phyloP scores from a whole-genome alignment of 257 asterid species.

The Oldenlandia corymbosa region DNA sequence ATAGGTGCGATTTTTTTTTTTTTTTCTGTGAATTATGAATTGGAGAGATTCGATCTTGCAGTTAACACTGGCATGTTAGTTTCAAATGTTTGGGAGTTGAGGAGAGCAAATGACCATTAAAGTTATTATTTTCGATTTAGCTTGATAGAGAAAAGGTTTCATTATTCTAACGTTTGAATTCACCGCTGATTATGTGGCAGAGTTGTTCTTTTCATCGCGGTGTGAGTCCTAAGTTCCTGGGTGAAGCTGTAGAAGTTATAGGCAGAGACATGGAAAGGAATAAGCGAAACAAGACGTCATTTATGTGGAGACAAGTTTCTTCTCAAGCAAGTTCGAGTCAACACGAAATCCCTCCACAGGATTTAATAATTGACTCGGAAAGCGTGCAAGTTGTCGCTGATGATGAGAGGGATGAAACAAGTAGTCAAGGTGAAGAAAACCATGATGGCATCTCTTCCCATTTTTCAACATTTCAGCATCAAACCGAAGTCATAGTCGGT shows the following conservation, averaged over 20 bases:
- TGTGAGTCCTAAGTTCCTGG: slow-evolving; percentile 29
- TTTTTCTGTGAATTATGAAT: neutral
- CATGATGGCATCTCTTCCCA: slow-evolving; percentile 22
- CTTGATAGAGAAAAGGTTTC: neutral
- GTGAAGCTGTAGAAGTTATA: slow-evolving; percentile 30
- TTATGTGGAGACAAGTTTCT: slow-evolving; percentile 54
- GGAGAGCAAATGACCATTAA: neutral
- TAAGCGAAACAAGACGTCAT: slow-evolving; percentile 27
- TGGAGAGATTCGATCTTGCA: neutral
- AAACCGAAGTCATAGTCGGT: slow-evolving; percentile 23
- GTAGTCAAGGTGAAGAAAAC: slow-evolving; percentile 24
- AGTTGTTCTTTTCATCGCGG: slow-evolving; percentile 22
- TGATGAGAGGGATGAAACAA: slow-evolving; percentile 26
- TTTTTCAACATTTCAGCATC: slow-evolving; percentile 21
- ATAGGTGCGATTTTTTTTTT: no score
- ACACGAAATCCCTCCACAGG: slow-evolving; percentile 24
- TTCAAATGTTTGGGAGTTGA: neutral
- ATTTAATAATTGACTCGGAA: slow-evolving; percentile 8
- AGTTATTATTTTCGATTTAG: neutral
- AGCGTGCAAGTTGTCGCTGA: slow-evolving; percentile 25
- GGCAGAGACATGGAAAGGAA: slow-evolving; percentile 22
- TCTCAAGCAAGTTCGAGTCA: slow-evolving; percentile 35
- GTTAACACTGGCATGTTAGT: neutral
- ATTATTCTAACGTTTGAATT: neutral
- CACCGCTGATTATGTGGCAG: slow-evolving; percentile 11